Base-by-base conservation (phyloP, 768 basidiomycete species). In the Mycena leptocephala region DNA sequence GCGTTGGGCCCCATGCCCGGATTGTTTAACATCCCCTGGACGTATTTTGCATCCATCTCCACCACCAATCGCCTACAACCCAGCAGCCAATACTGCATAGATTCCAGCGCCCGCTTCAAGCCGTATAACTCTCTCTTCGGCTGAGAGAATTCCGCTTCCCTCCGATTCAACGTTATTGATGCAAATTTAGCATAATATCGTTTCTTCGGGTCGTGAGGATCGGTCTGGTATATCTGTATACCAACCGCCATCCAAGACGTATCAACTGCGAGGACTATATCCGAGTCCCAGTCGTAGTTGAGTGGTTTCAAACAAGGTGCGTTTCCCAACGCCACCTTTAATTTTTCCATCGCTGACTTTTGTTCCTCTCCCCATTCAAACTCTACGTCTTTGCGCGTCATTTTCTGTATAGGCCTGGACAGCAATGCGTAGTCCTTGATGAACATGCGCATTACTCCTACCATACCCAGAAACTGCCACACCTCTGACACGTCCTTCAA, bases 81-180 rank as follows among this genome's bases (percentile, higher is more conserved):
- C 0, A 81, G 78, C 5, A 84, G 35, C 74, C 74, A 80, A 20
- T 79, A 75, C 18, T 76, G 59, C 55, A 76, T 66, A 0, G 70
- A 77, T 20, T 79, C 65, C 0, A 86, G 55, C 0, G 81, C 82
- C 20, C 76, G 72, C 28, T 79, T 85, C 0, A 89, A 56, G 0
- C 88, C 85, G 65, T 83, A 89, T 0, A 89, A 68, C 76, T 90
- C 87, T 0, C 83, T 33, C 59, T 90, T 90, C 0, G 86, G 81
- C 61, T 88, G 87, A 1, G 85, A 87, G 68, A 83, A 87, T 0
- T 79, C 32, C 1, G 80, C 69, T 76, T 88, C 85, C 4, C 83
- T 32, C 0, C 84, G 82, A 46, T 86, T 87, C 28, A 88, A 80
- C 0, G 84, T 78, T 0, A 90, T 86, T 0, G 86, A 89, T 0